Percentiles rank a stretch among this genome's conserved stretches.
These are phyloP conservation scores for Melastoma malabathricum DNA, from an alignment of 345 rosid species.

Conservation along the genomic window DNA sequence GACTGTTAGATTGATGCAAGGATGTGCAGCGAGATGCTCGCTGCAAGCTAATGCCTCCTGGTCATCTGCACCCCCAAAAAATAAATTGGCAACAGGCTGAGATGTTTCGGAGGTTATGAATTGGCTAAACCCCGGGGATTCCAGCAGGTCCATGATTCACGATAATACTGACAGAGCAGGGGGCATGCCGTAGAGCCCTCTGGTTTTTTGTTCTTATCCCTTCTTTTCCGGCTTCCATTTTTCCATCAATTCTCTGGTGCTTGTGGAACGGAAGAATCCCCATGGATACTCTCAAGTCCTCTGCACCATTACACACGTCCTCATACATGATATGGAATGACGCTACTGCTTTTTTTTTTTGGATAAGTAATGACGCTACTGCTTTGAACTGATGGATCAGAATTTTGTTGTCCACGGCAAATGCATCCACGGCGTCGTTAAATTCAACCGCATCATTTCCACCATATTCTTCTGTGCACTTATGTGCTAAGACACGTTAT, in stretches of 20 bases:
- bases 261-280: slow-evolving; percentile 74
- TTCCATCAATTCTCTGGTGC: slow-evolving; percentile 75
- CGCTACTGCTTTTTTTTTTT: slow-evolving; percentile 66
- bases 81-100: slow-evolving; percentile 54
- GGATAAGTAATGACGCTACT: slow-evolving; percentile 32
- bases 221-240: slow-evolving; percentile 46
- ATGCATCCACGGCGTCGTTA: slow-evolving; percentile 54
- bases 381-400: slow-evolving; percentile 42
- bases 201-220: slow-evolving; percentile 49
- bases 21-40: slow-evolving; percentile 33
- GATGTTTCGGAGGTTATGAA: slow-evolving; percentile 29
- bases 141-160: slow-evolving; percentile 62
- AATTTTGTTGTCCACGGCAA: slow-evolving; percentile 29
- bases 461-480: slow-evolving; percentile 75
- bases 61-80: slow-evolving; percentile 86
- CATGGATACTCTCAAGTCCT: slow-evolving; percentile 58
- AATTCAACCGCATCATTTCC: slow-evolving; percentile 49
- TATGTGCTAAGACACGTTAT: too few species aligned
- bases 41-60: slow-evolving; percentile 78
- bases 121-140: slow-evolving; percentile 32
- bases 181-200: slow-evolving; percentile 62
- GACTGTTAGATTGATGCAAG: slow-evolving; percentile 39
- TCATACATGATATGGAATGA: slow-evolving; percentile 33
- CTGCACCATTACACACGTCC: slow-evolving; percentile 56
- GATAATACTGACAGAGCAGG: slow-evolving; percentile 63